Evolutionary conservation across 345 rosid species (phyloP), one percentile per base, ranked within the genome.

Genomic region (Dipteronia dyeriana): DNA sequence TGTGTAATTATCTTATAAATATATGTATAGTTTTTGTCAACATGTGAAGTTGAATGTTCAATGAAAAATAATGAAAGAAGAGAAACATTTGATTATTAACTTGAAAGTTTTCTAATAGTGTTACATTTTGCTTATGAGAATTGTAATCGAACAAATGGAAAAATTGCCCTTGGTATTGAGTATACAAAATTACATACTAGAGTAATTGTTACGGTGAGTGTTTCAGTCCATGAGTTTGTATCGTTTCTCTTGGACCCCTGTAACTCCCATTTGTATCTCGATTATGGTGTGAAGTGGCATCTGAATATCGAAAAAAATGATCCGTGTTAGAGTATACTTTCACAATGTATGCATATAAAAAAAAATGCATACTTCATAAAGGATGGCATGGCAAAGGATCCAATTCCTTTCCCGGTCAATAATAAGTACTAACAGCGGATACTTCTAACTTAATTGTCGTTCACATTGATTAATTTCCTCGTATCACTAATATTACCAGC

Each of bases 181-280:
- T 39, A 7, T 9, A 74, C 66, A 39, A 64, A 59, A 54, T 51
- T 13, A 74, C 62, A n/a, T 64, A 51, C 71, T 49, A 19, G 31
- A 41, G 60, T 61, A 9, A 53, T 9, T 11, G 65, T 70, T 70
- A 25, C 23, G 19, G 70, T 41, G 13, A 0, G n/a, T 2, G 12
- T 2, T n/a, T 86, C 85, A 96, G 83, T 97, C 97, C 99, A 97
- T 97, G 87, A 97, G 98, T 79, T 94, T 94, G 85, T 97, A 94
- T 75, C 98, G 85, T 85, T 97, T 97, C 91, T 97, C 99, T 79
- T 97, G 98, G 71, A 97, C 97, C 3, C 99, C 99, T 0, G 99
- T 85, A 64, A 97, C 99, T 76, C 99, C 99, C 99, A 97, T 97
- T 75, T 94, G 98, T 85, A 97, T 97, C 91, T 97, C 99, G 79